Percentiles rank a stretch among this genome's conserved stretches.
These are phyloP conservation scores for Avena eriantha DNA, from an alignment of 176 grass and related monocot species.

Conservation along the genomic window DNA sequence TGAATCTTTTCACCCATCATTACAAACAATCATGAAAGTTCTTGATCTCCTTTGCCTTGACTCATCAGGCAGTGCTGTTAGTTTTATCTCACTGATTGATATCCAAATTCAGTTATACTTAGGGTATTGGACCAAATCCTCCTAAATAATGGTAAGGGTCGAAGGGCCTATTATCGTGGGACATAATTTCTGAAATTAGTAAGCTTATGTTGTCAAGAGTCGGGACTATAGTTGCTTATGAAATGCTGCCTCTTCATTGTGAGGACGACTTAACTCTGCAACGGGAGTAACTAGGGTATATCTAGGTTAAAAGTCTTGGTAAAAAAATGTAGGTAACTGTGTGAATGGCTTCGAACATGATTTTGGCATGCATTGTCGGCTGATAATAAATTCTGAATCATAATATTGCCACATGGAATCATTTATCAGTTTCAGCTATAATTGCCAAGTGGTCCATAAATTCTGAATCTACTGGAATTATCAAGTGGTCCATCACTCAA, in stretches of 20 bases:
- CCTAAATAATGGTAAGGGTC: neutral
- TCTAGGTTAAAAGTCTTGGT: neutral
- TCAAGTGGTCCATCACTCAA: neutral
- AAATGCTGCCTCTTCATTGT: neutral
- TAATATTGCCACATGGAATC: neutral
- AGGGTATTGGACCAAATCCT: neutral
- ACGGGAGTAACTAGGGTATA: neutral
- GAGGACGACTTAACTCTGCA: neutral
- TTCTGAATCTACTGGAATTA: neutral
- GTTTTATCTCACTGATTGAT: neutral
- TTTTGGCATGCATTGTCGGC: neutral
- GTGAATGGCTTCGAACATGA: neutral
- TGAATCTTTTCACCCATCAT: slow-evolving; percentile 10
- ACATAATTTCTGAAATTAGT: slow-evolving; percentile 10
- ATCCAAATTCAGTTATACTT: neutral
- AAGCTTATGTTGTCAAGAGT: neutral
- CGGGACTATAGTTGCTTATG: neutral
- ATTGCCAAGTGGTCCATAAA: too few species aligned
- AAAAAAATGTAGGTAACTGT: neutral
- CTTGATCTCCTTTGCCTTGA: neutral
- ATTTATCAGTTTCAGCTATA: too few species aligned
- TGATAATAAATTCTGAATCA: neutral
- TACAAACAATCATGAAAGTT: slow-evolving; percentile 1
- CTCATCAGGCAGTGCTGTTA: neutral
- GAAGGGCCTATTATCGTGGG: neutral